Evolutionary conservation across 2,329 filamentous ascomycete species (phyloP).

Genomic region (Ilyonectria destructans): DNA sequence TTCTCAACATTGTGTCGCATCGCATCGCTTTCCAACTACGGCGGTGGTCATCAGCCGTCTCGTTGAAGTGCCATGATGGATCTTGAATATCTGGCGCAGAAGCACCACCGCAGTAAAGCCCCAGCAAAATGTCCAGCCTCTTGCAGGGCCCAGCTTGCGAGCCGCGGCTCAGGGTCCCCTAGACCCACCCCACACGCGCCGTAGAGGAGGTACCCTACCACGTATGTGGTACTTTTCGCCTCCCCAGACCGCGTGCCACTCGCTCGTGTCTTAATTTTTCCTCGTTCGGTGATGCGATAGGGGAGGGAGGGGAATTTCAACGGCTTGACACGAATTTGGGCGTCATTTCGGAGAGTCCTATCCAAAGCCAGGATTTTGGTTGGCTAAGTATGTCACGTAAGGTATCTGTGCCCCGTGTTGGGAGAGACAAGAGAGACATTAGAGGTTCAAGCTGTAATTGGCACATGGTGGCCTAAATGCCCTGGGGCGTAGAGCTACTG

Average conservation of each 20-base stretch:
- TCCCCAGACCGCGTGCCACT: constrained; percentile 10
- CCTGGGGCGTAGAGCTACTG: neutral
- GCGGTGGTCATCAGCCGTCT: neutral
- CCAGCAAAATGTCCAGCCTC: neutral
- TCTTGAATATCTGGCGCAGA: neutral
- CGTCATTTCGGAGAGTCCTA: neutral
- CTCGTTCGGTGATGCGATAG: neutral
- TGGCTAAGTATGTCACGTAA: neutral
- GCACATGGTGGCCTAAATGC: neutral
- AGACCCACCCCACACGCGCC: constrained; percentile 20
- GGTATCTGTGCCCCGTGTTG: neutral
- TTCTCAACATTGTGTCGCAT: too few relatives aligned
- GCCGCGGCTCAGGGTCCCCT: constrained; percentile 24
- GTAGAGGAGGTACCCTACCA: neutral
- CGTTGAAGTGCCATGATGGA: neutral
- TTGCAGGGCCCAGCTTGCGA: constrained; percentile 3
- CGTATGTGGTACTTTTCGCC: constrained; percentile 9
- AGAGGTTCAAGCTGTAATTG: neutral
- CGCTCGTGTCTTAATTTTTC: neutral
- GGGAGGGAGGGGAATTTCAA: neutral
- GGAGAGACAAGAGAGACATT: neutral
- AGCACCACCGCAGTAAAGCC: neutral
- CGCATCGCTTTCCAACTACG: neutral
- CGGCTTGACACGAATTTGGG: neutral
- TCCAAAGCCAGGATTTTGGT: neutral